phyloP scores from a whole-genome alignment of 495 filamentous ascomycete species.

The Tricharina praecox region DNA sequence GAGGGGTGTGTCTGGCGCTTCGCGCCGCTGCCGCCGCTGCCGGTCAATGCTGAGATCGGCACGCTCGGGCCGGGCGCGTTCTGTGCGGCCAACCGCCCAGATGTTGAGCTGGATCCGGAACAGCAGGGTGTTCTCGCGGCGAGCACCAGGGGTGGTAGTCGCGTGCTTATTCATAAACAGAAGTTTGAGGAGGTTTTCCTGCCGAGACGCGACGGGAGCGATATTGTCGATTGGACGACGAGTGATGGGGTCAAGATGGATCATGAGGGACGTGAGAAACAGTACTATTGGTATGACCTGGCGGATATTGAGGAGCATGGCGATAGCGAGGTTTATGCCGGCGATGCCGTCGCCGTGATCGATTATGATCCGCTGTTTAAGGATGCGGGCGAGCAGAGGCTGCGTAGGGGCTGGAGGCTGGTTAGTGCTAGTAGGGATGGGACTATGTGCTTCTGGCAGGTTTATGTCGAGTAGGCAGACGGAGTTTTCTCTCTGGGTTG shows the following conservation, averaged over 20 bases:
- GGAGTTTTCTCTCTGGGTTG: no score
- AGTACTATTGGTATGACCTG: conserved; percentile 9
- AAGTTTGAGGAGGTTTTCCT: conserved; percentile 9
- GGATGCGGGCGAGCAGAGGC: conserved; percentile 7
- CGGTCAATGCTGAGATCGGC: background rate
- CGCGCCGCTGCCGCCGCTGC: conserved; percentile 5
- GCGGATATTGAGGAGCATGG: conserved; percentile 10
- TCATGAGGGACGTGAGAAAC: conserved; percentile 7
- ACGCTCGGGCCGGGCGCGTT: background rate
- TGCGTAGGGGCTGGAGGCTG: conserved; percentile 7
- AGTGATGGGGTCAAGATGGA: conserved; percentile 8
- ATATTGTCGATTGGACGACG: conserved; percentile 9
- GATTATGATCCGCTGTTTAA: conserved; percentile 11
- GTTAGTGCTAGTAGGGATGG: conserved; percentile 2
- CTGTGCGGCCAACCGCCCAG: background rate
- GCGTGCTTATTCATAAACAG: conserved; percentile 7
- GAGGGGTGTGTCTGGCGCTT: background rate
- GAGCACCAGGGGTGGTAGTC: background rate
- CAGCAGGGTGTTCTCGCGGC: background rate
- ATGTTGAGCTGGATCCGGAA: conserved; percentile 7
- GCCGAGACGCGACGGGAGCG: conserved; percentile 5
- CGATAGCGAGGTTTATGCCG: background rate
- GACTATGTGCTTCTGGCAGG: conserved; percentile 8
- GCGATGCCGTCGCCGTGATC: conserved; percentile 3
- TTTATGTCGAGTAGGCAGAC: conserved; percentile 21